These are phyloP conservation scores for Chytridiales sp. DNA, from an alignment of 371 early-diverging fungal genomes.

Conservation along the genomic window DNA sequence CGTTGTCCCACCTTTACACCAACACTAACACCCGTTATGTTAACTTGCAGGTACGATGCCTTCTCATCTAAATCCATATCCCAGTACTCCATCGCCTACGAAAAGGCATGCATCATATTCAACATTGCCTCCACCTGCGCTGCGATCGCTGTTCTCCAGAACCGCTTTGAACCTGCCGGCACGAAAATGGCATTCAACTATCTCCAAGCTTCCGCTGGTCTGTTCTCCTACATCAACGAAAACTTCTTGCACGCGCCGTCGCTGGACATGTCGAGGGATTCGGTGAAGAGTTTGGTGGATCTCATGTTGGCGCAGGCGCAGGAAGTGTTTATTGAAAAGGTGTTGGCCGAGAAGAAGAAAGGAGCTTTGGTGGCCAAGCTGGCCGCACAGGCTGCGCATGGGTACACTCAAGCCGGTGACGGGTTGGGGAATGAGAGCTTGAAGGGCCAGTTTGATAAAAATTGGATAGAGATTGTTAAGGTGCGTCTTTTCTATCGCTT, in stretches of 20 bases:
- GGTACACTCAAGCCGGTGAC: conserved; percentile 70
- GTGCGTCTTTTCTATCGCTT: conserved; percentile 19
- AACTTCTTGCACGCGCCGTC: conserved; percentile 96
- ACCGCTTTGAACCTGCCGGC: conserved; percentile 71
- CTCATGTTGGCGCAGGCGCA: conserved; percentile 95
- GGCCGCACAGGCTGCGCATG: conserved; percentile 81
- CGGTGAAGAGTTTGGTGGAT: conserved; percentile 76
- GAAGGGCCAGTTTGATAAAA: conserved; percentile 40
- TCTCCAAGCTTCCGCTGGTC: conserved; percentile 89
- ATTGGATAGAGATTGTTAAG: conserved; percentile 48
- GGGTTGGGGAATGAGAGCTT: conserved; percentile 50
- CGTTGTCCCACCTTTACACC: neutral
- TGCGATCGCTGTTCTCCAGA: conserved; percentile 64
- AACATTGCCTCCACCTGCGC: conserved; percentile 76
- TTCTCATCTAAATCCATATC: conserved; percentile 65
- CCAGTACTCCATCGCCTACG: conserved; percentile 92
- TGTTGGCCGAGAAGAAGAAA: conserved; percentile 80
- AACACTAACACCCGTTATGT: neutral
- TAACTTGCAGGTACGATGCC: conserved; percentile 72
- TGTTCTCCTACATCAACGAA: conserved; percentile 92
- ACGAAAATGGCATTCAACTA: conserved; percentile 80
- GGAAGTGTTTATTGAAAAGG: conserved; percentile 87
- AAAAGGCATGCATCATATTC: conserved; percentile 93
- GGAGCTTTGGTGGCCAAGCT: conserved; percentile 81
- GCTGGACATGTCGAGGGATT: conserved; percentile 83